Conservation (phyloP, 441 rosid genomes). For the Bocquillonia castaneifolia region DNA sequence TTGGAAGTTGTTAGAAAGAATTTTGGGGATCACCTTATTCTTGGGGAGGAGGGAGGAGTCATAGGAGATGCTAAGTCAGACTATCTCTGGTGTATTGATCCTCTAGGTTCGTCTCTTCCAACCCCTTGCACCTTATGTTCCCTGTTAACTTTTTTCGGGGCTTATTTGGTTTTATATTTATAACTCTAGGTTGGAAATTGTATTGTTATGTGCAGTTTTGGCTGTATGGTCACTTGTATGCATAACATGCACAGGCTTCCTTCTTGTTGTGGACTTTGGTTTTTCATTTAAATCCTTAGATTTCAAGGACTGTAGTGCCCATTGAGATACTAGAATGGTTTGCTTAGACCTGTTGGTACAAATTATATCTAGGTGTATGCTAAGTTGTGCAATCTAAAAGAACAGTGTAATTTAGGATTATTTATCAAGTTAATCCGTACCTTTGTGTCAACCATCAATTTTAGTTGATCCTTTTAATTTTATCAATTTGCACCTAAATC, state of each 20-base stretch:
- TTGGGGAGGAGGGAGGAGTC: conserved; percentile 96
- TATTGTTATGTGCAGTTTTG: background rate
- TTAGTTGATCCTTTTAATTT: no score
- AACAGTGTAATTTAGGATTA: no score
- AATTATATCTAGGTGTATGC: background rate
- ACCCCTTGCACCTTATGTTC: background rate
- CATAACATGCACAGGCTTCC: background rate
- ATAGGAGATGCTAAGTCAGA: conserved; percentile 75
- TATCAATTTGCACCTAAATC: no score
- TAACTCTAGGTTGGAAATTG: background rate
- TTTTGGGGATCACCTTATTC: conserved; percentile 81
- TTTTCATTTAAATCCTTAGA: background rate
- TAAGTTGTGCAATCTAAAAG: no score
- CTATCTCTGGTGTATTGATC: conserved; percentile 97
- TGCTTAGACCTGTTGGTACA: background rate
- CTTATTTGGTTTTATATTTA: background rate
- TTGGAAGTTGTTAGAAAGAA: conserved; percentile 68
- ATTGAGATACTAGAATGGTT: background rate
- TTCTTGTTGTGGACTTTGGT: background rate
- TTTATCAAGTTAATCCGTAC: no score
- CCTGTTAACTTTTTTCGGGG: background rate
- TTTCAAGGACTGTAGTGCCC: background rate
- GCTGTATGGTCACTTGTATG: background rate
- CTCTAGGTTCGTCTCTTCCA: conserved; percentile 60
- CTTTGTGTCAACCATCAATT: no score